Conservation (phyloP, 805 yeast genomes). For the Metschnikowia cerradonensis region DNA sequence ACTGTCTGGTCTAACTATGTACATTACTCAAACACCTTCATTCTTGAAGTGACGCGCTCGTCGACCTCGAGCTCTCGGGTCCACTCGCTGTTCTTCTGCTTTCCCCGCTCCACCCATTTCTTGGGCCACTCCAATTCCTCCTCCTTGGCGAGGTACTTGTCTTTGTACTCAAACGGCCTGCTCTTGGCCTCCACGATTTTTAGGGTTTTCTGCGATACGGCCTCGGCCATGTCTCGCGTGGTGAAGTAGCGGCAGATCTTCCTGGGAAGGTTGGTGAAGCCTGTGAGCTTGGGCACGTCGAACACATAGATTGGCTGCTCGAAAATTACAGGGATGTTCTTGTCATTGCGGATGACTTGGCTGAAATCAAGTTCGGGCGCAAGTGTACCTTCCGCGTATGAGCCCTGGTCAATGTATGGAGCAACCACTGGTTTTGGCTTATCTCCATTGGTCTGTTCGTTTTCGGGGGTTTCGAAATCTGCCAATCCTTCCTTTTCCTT, state of each 20-base stretch:
- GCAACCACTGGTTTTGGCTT: constrained; percentile 47
- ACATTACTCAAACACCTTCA: constrained; percentile 43
- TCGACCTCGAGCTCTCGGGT: constrained; percentile 69
- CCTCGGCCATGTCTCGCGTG: constrained; percentile 65
- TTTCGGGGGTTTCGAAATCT: constrained; percentile 22
- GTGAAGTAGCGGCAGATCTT: constrained; percentile 77
- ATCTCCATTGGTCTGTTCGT: constrained; percentile 10
- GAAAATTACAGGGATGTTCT: constrained; percentile 54
- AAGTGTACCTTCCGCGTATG: constrained; percentile 49
- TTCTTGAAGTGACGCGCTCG: constrained; percentile 52
- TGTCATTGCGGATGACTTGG: constrained; percentile 23
- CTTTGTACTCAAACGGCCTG: constrained; percentile 50
- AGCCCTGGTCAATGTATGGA: constrained; percentile 59
- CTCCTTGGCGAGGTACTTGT: constrained; percentile 27
- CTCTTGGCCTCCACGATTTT: constrained; percentile 48
- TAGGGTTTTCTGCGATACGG: constrained; percentile 52
- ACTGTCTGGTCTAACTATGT: neutral
- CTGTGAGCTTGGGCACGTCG: constrained; percentile 73
- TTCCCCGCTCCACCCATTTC: constrained; percentile 77
- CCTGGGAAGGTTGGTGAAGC: constrained; percentile 71
- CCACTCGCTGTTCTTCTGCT: constrained; percentile 81
- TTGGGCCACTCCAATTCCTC: constrained; percentile 23
- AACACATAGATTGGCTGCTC: constrained; percentile 76
- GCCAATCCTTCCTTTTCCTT: neutral
- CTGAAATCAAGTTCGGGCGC: constrained; percentile 58